Evolutionary conservation across 345 rosid species (phyloP), one percentile per base, ranked within the genome.

Genomic region (Stellera chamaejasme): DNA sequence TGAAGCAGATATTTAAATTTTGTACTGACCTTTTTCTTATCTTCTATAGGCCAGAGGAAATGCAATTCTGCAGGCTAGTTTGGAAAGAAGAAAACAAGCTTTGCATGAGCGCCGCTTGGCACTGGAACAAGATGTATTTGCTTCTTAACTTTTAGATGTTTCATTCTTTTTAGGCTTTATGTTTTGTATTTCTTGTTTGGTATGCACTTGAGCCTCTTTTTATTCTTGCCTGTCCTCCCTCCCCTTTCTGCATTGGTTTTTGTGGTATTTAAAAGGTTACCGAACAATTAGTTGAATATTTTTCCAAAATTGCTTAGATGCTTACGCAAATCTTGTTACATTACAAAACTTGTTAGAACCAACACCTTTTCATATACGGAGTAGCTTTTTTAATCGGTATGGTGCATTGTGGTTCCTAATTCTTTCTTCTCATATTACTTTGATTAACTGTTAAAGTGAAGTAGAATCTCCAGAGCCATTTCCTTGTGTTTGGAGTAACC

Each of bases 11-110:
- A 65, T 50, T 55, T 60, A 57, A 55, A 59, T 43, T 52, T 63
- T 39, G 61, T 58, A 45, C 68, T 80, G 61, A 72, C 48, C 50
- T n/a, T 32, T 46, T 67, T 26, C 56, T 48, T 28, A 42, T 51
- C 51, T 71, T 42, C 70, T 65, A 61, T 66, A 93, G 97, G 94
- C 97, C 47, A 80, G 94, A 75, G 99, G 99, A 62, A 89, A 93
- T 72, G 97, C 99, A 45, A 85, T 93, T 74, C 78, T 93, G 54
- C 99, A 93, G 66, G 96, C 96, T 63, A 89, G 97, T 79, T 73
- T 93, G 68, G 97, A 93, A 79, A 79, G 96, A 76, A 89, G 97
- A 79, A 93, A 93, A 75, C 99, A 93, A 79, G 99, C 99, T 48
- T 73, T 93, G 75, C 97, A 93, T 65, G 99, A 93, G 70, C 84